Conservation (phyloP, 148 eudicot genomes). For the Fagopyrum esculentum region DNA sequence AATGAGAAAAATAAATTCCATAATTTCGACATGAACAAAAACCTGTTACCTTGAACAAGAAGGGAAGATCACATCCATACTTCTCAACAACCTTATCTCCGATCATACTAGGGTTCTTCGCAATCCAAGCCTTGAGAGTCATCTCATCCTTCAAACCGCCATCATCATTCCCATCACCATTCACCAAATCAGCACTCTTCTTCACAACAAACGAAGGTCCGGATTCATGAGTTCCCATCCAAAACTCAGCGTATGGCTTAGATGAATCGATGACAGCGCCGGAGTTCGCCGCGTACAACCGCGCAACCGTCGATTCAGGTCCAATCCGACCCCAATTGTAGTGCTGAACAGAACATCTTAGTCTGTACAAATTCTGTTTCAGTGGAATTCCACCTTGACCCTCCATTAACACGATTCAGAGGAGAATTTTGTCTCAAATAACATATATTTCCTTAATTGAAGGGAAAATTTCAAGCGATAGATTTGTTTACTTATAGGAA, state of each 20-base stretch:
- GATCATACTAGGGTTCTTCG: conserved; percentile 51
- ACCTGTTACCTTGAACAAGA: conserved; percentile 71
- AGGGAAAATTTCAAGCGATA: too few species aligned
- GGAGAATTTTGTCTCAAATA: neutral
- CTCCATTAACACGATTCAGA: conserved; percentile 25
- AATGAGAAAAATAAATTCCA: neutral
- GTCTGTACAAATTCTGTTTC: conserved; percentile 28
- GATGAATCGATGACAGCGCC: conserved; percentile 33
- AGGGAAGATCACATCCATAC: conserved; percentile 77
- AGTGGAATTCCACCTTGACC: conserved; percentile 13
- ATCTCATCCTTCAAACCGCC: conserved; percentile 19
- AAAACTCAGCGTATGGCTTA: conserved; percentile 72
- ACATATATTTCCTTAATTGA: too few species aligned
- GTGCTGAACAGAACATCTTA: conserved; percentile 61
- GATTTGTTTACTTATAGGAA: too few species aligned
- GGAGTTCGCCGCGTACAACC: conserved; percentile 42
- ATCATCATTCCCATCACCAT: conserved; percentile 17
- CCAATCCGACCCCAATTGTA: conserved; percentile 85
- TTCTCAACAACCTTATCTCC: conserved; percentile 55
- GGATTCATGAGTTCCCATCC: conserved; percentile 95
- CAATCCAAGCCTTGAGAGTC: conserved; percentile 58
- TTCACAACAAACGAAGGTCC: conserved; percentile 60
- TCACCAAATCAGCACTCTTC: conserved; percentile 12
- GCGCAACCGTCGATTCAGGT: conserved; percentile 46
- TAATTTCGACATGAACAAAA: neutral